Base-by-base conservation (phyloP, 176 grass and related monocot species). In the Aechmea fasciata region DNA sequence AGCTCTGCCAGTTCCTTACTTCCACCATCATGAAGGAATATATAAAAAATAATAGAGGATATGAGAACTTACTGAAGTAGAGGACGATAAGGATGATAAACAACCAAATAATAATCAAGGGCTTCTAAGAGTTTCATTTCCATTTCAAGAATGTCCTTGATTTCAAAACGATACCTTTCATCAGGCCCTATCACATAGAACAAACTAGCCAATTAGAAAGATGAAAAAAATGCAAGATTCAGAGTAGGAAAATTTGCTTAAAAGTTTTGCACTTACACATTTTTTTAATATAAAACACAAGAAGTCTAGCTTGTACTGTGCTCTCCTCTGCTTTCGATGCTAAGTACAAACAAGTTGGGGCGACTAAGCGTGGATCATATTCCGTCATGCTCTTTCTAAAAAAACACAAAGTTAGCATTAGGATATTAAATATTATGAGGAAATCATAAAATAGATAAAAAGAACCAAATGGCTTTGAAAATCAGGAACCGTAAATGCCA, bases 201-300 rank as follows among this genome's bases (percentile, higher is more conserved):
- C 55, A 15, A 22, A 22, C 1, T 22, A 17, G 5, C 23, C 1
- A 77, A 57, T 15, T 41, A 72, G 18, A 28, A 48, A 1, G 66
- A 11, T 50, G 14, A 18, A 72, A 33, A 20, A 9, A 50, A 64
- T 2, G 10, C 18, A 51, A 65, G 57, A 20, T 11, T 17, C 65
- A 15, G 13, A 70, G 52, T n/a, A 50, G 20, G 55, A 50, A 50
- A 52, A 69, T 15, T 15, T 76, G 13, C 23, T 24, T 78, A 57
- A 73, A 73, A 19, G 47, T 50, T 47, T 54, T 64, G 73, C 50
- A 87, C 68, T 79, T 80, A 78, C 94, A 93, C 89, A 88, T 93
- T 84, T 93, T 99, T 89, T 93, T 93, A 24, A 99, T 99, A 73
- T 99, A 99, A 71, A 99, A 99, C 28, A 93, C 94, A 81, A 93